These are phyloP conservation scores for Euphorbia schlechtendalii DNA, from an alignment of 441 rosid species.

Conservation along the genomic window DNA sequence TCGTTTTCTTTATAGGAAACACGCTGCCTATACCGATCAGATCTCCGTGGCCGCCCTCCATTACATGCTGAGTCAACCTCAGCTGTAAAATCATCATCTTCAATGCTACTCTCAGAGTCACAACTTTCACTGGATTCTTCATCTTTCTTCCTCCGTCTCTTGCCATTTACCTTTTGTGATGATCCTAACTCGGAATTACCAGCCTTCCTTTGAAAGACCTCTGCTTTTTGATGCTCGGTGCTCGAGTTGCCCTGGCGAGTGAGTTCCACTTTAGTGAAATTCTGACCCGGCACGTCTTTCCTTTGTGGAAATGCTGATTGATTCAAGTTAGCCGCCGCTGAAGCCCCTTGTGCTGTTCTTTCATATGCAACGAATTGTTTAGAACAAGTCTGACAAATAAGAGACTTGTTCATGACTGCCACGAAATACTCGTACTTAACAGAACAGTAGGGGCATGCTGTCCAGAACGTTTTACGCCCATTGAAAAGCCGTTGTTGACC, in stretches of 20 bases:
- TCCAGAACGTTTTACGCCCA: constrained; percentile 49
- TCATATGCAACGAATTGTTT: constrained; percentile 49
- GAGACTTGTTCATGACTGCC: constrained; percentile 29
- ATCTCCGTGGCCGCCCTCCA: constrained; percentile 55
- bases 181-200: constrained; percentile 25
- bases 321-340: constrained; percentile 26
- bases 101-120: constrained; percentile 45
- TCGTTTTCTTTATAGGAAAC: constrained; percentile 69
- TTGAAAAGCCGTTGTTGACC: constrained; percentile 31
- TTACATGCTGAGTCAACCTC: constrained; percentile 23
- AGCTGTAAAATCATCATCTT: constrained; percentile 32
- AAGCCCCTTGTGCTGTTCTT: constrained; percentile 25
- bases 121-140: constrained; percentile 62
- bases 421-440: constrained; percentile 40
- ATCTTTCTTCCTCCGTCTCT: constrained; percentile 41
- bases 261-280: constrained; percentile 34
- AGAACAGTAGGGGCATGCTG: constrained; percentile 58
- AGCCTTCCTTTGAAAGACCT: constrained; percentile 26
- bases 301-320: constrained; percentile 36
- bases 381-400: constrained; percentile 49
- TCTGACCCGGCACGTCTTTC: constrained; percentile 37
- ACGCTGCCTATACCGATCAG: constrained; percentile 58
- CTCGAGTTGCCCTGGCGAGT: constrained; percentile 28
- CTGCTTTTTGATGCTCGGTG: constrained; percentile 27
- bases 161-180: constrained; percentile 36